A percentile compares a stretch with the other conserved stretches of the same genome.
Evolutionary conservation across 1,139 yeast genomes (phyloP).

Genomic region (Kluyveromyces sp.): DNA sequence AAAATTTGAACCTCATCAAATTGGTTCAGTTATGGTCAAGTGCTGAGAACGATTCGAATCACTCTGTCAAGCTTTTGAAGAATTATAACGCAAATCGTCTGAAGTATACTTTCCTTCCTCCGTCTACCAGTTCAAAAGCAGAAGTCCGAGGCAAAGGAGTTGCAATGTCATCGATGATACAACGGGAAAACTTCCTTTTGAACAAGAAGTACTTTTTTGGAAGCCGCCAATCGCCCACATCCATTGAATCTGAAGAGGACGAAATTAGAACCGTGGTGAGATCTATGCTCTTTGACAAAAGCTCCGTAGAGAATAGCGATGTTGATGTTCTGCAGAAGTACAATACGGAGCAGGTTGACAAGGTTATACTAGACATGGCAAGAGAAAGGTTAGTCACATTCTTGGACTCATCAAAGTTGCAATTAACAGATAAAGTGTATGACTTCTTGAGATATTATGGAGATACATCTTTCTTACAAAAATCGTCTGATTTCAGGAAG

Average conservation of each 20-base stretch:
- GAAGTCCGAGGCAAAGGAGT: slow-evolving; percentile 11
- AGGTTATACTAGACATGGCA: slow-evolving; percentile 30
- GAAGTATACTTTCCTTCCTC: slow-evolving; percentile 21
- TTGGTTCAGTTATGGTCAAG: slow-evolving; percentile 26
- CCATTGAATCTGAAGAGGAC: slow-evolving; percentile 15
- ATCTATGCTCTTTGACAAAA: slow-evolving; percentile 24
- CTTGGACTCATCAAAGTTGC: slow-evolving; percentile 24
- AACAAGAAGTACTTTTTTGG: slow-evolving; percentile 21
- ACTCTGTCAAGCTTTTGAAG: slow-evolving; percentile 20
- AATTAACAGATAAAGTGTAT: slow-evolving; percentile 20
- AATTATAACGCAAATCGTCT: slow-evolving; percentile 24
- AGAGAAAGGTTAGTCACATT: slow-evolving; percentile 28
- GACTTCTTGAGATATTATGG: slow-evolving; percentile 24
- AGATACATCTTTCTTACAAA: slow-evolving; percentile 16
- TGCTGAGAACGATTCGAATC: slow-evolving; percentile 16
- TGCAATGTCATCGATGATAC: slow-evolving; percentile 32
- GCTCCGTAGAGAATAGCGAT: slow-evolving; percentile 18
- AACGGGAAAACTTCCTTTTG: slow-evolving; percentile 26
- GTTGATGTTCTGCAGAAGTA: slow-evolving; percentile 19
- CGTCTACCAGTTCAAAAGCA: not conserved
- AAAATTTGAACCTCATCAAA: slow-evolving; percentile 23
- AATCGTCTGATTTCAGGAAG: slow-evolving; percentile 14
- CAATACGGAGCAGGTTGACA: slow-evolving; percentile 26
- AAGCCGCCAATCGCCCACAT: not conserved
- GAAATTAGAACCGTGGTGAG: slow-evolving; percentile 25